A percentile compares a stretch with the other conserved stretches of the same genome.
Evolutionary conservation across 2,329 filamentous ascomycete genomes (phyloP).

Genomic region (Sclerotinia borealis): DNA sequence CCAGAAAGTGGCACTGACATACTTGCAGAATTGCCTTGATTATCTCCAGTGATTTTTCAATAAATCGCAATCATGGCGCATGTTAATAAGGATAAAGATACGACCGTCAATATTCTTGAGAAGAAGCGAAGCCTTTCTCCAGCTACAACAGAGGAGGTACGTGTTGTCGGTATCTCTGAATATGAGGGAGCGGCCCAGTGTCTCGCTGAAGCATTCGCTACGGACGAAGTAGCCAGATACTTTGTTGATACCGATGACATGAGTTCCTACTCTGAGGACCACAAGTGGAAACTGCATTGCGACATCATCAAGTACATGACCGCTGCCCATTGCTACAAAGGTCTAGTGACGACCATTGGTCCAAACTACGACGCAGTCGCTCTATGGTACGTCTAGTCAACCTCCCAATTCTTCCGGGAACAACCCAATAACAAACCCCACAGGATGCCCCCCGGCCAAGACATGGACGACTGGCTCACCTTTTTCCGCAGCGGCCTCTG

Average conservation of each 20-base stretch:
- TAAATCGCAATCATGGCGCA: slow-evolving; percentile 29
- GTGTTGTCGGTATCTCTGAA: slow-evolving; percentile 58
- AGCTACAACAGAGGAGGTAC: slow-evolving; percentile 48
- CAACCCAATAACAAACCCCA: not conserved
- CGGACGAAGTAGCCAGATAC: slow-evolving; percentile 69
- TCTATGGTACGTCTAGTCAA: slow-evolving; percentile 55
- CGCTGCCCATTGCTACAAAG: slow-evolving; percentile 68
- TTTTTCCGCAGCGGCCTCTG: slow-evolving; percentile 70
- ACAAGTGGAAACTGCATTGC: slow-evolving; percentile 70
- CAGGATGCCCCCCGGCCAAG: slow-evolving; percentile 69
- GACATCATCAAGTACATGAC: slow-evolving; percentile 73
- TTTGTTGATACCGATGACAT: slow-evolving; percentile 67
- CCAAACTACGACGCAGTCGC: slow-evolving; percentile 72
- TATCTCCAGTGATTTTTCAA: not conserved
- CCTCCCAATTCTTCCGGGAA: not conserved
- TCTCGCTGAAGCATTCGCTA: slow-evolving; percentile 70
- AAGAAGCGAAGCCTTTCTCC: slow-evolving; percentile 29
- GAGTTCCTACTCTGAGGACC: slow-evolving; percentile 54
- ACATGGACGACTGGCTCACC: slow-evolving; percentile 68
- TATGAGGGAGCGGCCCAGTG: slow-evolving; percentile 65
- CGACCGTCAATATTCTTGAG: slow-evolving; percentile 21
- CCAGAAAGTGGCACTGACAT: slow-evolving; percentile 20
- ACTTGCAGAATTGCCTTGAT: not conserved
- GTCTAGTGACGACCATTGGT: slow-evolving; percentile 68
- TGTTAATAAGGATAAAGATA: slow-evolving; percentile 34